These are phyloP conservation scores for Aspergillus spinulosporus DNA, from an alignment of 2,329 filamentous ascomycete genomes.

Conservation along the genomic window DNA sequence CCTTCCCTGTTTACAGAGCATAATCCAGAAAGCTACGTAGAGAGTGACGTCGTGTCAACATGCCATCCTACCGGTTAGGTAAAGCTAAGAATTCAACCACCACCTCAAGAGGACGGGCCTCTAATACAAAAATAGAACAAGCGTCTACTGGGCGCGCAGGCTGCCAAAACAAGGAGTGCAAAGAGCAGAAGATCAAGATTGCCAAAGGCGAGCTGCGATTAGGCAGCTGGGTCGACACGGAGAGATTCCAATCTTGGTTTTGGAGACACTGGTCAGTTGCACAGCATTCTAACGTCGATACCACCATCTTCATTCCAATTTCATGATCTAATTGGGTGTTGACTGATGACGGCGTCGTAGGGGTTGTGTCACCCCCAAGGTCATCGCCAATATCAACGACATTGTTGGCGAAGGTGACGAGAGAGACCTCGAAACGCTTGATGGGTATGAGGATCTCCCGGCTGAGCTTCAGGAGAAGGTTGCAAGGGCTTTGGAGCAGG, in stretches of 20 bases:
- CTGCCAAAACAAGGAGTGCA: conserved; percentile 74
- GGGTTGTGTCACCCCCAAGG: conserved; percentile 82
- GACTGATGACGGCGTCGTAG: conserved; percentile 34
- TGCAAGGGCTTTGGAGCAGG: conserved; percentile 67
- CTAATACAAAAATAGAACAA: conserved; percentile 56
- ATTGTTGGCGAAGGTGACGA: conserved; percentile 44
- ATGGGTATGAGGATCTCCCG: conserved; percentile 77
- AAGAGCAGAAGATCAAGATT: conserved; percentile 69
- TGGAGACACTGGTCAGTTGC: conserved; percentile 84
- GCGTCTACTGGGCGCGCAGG: conserved; percentile 69
- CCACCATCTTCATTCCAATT: no score
- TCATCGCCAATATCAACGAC: conserved; percentile 64
- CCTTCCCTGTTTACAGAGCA: neutral
- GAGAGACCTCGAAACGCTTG: conserved; percentile 66
- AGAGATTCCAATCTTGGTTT: conserved; percentile 62
- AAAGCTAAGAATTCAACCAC: neutral
- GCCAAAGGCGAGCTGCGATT: conserved; percentile 75
- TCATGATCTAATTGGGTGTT: no score
- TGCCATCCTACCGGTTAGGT: conserved; percentile 17
- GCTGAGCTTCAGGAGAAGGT: conserved; percentile 72
- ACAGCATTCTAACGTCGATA: neutral
- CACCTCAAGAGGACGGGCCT: neutral
- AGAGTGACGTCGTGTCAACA: conserved; percentile 1
- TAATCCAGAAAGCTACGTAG: neutral
- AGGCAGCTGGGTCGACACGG: conserved; percentile 68